A percentile compares a stretch with the other conserved stretches of the same genome.
Evolutionary conservation across 2,329 filamentous ascomycete genomes (phyloP).

Genomic region (Thelonectria olida): DNA sequence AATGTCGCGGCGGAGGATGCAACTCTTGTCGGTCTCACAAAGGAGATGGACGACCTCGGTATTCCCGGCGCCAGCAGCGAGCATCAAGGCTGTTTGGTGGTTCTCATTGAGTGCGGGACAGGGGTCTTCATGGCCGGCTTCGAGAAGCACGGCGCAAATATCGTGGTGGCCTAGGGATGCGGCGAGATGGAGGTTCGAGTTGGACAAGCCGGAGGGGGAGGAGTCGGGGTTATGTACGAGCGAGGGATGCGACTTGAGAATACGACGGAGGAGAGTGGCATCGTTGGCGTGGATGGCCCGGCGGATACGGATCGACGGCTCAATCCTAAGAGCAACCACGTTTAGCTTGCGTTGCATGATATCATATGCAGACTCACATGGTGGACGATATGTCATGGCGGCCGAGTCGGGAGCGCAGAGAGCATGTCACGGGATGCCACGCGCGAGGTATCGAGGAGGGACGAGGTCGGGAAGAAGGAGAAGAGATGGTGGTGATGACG

Average conservation of each 20-base stretch:
- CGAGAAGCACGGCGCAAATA: slow-evolving; percentile 75
- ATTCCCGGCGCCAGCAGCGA: slow-evolving; percentile 75
- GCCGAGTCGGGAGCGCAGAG: slow-evolving; percentile 25
- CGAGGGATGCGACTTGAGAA: slow-evolving; percentile 75
- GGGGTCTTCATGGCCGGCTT: slow-evolving; percentile 77
- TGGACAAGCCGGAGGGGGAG: slow-evolving; percentile 73
- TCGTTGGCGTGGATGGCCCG: slow-evolving; percentile 84
- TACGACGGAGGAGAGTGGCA: slow-evolving; percentile 75
- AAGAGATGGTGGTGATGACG: slow-evolving; percentile 24
- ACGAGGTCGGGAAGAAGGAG: slow-evolving; percentile 9
- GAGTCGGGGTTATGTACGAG: slow-evolving; percentile 84
- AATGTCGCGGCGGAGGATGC: slow-evolving; percentile 72
- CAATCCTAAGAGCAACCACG: slow-evolving; percentile 72
- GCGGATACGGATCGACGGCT: slow-evolving; percentile 78
- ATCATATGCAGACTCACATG: slow-evolving; percentile 31
- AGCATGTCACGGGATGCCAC: slow-evolving; percentile 30
- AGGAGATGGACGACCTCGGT: slow-evolving; percentile 79
- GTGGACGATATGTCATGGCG: slow-evolving; percentile 38
- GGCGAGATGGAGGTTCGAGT: slow-evolving; percentile 85
- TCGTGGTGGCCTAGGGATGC: slow-evolving; percentile 75
- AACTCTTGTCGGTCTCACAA: slow-evolving; percentile 68
- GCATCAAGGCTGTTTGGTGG: slow-evolving; percentile 83
- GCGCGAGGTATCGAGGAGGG: not conserved
- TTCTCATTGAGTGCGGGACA: slow-evolving; percentile 81
- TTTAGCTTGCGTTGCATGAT: not conserved